These are phyloP conservation scores for Fraxinus quadrangulata DNA, from an alignment of 257 asterid species.

Conservation along the genomic window DNA sequence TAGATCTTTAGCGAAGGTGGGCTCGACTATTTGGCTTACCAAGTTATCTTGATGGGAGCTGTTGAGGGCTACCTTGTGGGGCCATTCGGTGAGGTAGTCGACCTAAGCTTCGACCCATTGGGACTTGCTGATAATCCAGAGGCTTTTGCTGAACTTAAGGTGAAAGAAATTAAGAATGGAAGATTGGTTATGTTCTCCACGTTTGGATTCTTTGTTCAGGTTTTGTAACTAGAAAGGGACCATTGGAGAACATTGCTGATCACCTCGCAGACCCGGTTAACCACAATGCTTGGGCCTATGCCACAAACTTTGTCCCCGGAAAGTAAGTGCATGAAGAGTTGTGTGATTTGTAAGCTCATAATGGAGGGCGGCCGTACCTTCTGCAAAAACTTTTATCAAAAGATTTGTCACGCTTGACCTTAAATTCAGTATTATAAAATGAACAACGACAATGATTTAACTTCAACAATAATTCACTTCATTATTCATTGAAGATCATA, in stretches of 20 bases:
- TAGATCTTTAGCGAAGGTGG: conserved; percentile 72
- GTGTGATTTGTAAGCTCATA: neutral
- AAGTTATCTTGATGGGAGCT: conserved; percentile 63
- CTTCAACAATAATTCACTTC: neutral
- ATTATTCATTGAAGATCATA: neutral
- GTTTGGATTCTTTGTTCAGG: conserved; percentile 69
- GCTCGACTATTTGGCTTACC: conserved; percentile 66
- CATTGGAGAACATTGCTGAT: conserved; percentile 55
- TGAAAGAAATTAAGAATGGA: conserved; percentile 37
- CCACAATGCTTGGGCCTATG: conserved; percentile 58
- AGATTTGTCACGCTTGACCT: too few relatives aligned
- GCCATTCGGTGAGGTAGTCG: conserved; percentile 48
- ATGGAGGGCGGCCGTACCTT: too few relatives aligned
- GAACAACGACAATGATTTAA: neutral
- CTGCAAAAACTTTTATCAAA: too few relatives aligned
- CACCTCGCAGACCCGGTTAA: conserved; percentile 54
- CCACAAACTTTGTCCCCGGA: conserved; percentile 53
- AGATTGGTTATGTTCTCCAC: conserved; percentile 59
- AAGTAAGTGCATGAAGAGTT: conserved; percentile 22
- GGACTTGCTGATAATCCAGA: conserved; percentile 55
- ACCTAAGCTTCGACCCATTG: conserved; percentile 62
- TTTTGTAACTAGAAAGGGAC: conserved; percentile 55
- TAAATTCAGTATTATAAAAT: too few relatives aligned
- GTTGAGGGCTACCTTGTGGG: conserved; percentile 66
- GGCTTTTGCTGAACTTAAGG: conserved; percentile 65